Conservation (phyloP, 306 rosid species). For the Morella rubra region DNA sequence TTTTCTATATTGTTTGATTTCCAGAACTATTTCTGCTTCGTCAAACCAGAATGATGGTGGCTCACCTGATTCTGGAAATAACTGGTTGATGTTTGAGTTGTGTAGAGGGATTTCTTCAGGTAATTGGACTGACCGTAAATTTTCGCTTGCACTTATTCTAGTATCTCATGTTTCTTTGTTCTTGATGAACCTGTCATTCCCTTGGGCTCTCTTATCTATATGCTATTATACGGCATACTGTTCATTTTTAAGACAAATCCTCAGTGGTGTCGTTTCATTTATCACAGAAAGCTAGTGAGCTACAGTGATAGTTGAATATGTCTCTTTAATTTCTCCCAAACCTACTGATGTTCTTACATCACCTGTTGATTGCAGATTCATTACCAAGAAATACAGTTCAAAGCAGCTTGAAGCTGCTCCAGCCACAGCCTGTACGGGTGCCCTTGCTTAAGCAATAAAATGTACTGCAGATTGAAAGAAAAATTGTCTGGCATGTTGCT, state of each 20-base stretch:
- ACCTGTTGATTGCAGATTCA: constrained; percentile 58
- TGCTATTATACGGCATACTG: neutral
- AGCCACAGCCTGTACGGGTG: constrained; percentile 74
- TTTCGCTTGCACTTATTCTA: neutral
- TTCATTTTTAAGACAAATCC: neutral
- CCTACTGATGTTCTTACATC: neutral
- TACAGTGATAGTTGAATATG: neutral
- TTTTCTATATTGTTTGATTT: constrained; percentile 20
- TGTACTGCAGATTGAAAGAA: constrained; percentile 7
- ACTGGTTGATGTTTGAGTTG: constrained; percentile 91
- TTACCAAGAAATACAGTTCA: constrained; percentile 80
- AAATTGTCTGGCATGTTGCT: constrained; percentile 26
- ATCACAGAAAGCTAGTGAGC: neutral
- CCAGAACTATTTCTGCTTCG: constrained; percentile 56
- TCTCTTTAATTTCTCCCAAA: neutral
- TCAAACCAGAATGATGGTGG: constrained; percentile 53
- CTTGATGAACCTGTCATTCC: neutral
- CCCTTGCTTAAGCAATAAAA: constrained; percentile 56
- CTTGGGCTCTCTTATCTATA: neutral
- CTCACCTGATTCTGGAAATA: constrained; percentile 54
- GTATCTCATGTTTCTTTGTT: neutral
- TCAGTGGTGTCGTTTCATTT: neutral
- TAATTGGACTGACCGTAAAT: constrained; percentile 28
- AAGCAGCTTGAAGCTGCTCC: constrained; percentile 65
- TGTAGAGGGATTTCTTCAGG: constrained; percentile 99